phyloP scores from a whole-genome alignment of 1,284 basidiomycete species.

The Ustilago nuda region DNA sequence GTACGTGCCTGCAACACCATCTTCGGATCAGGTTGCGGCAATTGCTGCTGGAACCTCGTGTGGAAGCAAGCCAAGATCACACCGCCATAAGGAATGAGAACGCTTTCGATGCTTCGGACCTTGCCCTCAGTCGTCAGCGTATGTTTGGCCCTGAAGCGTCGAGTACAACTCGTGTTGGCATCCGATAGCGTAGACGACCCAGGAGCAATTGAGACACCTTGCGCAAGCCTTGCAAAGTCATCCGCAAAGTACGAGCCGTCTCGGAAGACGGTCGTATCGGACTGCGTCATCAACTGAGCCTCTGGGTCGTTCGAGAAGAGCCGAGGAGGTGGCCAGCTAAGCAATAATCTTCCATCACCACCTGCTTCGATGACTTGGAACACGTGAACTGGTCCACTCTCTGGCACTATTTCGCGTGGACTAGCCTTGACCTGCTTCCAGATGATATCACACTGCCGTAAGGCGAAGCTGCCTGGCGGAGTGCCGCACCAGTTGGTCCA shows the following conservation, averaged over 20 bases:
- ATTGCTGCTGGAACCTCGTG: conserved; percentile 64
- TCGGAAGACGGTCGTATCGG: conserved; percentile 52
- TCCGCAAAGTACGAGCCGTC: conserved; percentile 79
- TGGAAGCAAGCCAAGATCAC: conserved; percentile 72
- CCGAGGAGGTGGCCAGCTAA: conserved; percentile 83
- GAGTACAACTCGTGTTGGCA: conserved; percentile 90
- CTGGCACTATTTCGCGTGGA: conserved; percentile 16
- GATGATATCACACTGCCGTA: conserved; percentile 61
- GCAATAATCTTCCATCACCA: conserved; percentile 75
- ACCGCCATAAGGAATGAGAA: conserved; percentile 91
- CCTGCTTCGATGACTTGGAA: conserved; percentile 81
- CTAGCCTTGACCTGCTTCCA: conserved; percentile 44
- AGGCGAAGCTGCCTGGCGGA: conserved; percentile 69
- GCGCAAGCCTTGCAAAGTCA: conserved; percentile 84
- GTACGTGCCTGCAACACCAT: conserved; percentile 28
- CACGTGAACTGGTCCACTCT: conserved; percentile 72
- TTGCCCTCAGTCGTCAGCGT: conserved; percentile 75
- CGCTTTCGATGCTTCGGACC: conserved; percentile 79
- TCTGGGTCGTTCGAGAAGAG: conserved; percentile 33
- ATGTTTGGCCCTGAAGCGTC: conserved; percentile 87
- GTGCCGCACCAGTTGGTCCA: conserved; percentile 98
- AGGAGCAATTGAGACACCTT: conserved; percentile 74
- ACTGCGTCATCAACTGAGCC: conserved; percentile 16
- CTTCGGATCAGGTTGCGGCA: conserved; percentile 41
- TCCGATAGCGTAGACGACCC: conserved; percentile 72